Conservation (phyloP, 108 stramenopile genomes). For the Stephanodiscus triporus region DNA sequence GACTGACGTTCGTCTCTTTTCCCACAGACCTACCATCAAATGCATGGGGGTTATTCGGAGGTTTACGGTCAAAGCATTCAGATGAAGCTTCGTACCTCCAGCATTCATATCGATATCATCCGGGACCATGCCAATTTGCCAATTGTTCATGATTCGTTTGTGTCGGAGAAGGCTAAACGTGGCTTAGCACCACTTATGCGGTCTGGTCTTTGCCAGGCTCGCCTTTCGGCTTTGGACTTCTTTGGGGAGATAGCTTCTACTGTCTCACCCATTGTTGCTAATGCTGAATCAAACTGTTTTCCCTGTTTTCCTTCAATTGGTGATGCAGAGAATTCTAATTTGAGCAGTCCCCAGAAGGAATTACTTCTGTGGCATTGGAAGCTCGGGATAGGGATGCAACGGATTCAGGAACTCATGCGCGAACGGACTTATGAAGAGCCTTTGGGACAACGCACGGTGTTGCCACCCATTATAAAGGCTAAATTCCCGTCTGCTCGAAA, state of each 20-base stretch:
- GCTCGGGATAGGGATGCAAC: slow-evolving; percentile 17
- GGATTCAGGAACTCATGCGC: neutral
- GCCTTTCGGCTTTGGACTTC: too few species aligned
- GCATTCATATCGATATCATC: neutral
- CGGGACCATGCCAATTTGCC: neutral
- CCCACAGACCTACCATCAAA: slow-evolving; percentile 4
- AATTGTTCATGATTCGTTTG: neutral
- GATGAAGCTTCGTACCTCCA: neutral
- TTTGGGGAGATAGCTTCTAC: too few species aligned
- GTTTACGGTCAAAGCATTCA: neutral
- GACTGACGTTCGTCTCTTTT: neutral
- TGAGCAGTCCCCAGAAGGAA: slow-evolving; percentile 44
- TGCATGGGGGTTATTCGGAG: slow-evolving; percentile 1
- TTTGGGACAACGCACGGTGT: neutral
- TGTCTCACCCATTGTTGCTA: too few species aligned
- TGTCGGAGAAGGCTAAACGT: neutral
- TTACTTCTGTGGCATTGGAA: slow-evolving; percentile 42
- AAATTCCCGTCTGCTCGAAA: neutral
- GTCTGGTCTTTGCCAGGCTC: too few species aligned
- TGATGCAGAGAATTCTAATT: slow-evolving; percentile 31
- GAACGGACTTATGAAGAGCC: neutral
- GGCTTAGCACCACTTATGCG: too few species aligned
- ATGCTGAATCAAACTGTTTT: neutral
- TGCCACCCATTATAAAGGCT: slow-evolving; percentile 2
- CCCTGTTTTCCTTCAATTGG: neutral